These are phyloP conservation scores for Coemansia sp. DNA, from an alignment of 192 early-diverging fungal genomes.

Conservation along the genomic window DNA sequence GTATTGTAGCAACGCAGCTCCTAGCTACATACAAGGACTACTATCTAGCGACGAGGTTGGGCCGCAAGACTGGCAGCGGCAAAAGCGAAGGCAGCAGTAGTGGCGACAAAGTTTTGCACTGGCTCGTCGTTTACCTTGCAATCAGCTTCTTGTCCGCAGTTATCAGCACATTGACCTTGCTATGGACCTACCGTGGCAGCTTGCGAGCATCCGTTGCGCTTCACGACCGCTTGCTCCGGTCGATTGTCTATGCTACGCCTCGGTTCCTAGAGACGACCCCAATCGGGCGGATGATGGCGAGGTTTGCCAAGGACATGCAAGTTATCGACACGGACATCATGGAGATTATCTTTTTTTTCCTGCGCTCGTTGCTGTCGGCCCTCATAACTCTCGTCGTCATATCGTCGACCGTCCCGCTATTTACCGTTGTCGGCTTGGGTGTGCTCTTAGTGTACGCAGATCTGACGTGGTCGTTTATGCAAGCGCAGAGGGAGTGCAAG, in stretches of 20 bases:
- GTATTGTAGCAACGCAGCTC: constrained; percentile 56
- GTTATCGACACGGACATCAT: constrained; percentile 73
- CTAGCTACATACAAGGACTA: constrained; percentile 62
- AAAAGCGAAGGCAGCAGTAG: constrained; percentile 12
- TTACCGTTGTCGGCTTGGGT: constrained; percentile 67
- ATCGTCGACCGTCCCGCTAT: constrained; percentile 65
- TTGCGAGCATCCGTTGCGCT: constrained; percentile 54
- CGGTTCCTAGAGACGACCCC: constrained; percentile 87
- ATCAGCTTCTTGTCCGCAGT: constrained; percentile 19
- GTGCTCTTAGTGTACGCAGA: constrained; percentile 62
- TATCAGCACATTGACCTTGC: constrained; percentile 16
- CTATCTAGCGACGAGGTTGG: constrained; percentile 32
- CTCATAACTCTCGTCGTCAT: constrained; percentile 62
- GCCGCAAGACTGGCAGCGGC: constrained; percentile 40
- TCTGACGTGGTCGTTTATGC: constrained; percentile 70
- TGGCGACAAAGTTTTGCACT: neutral
- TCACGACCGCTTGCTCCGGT: constrained; percentile 61
- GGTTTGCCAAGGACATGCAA: constrained; percentile 82
- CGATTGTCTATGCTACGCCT: constrained; percentile 71
- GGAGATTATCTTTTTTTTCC: constrained; percentile 58
- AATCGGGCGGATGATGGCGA: constrained; percentile 76
- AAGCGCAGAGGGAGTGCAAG: constrained; percentile 79
- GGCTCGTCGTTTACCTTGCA: constrained; percentile 21
- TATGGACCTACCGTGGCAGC: constrained; percentile 26
- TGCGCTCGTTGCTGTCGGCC: constrained; percentile 59